phyloP scores from a whole-genome alignment of 495 filamentous ascomycete species.

The Penicillium turbatum region DNA sequence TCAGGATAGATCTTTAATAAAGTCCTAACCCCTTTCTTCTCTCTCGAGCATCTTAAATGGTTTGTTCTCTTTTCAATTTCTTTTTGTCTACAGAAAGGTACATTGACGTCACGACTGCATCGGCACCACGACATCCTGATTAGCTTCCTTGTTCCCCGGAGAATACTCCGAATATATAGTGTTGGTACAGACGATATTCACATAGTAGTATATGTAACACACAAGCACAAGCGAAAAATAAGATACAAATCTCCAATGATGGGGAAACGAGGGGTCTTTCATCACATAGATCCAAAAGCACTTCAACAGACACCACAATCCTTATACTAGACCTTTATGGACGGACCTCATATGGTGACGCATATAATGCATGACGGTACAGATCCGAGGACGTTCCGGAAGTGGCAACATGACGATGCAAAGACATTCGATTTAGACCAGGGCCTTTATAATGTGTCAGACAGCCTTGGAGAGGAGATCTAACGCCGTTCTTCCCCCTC shows the following conservation, averaged over 20 bases:
- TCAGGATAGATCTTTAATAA: too few relatives aligned
- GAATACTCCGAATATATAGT: background rate
- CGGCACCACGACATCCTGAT: background rate
- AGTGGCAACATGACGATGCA: slow-evolving; percentile 15
- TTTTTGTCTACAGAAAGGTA: too few relatives aligned
- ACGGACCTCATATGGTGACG: background rate
- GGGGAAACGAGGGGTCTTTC: too few relatives aligned
- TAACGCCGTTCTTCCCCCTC: background rate
- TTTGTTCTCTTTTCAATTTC: too few relatives aligned
- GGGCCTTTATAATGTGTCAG: background rate
- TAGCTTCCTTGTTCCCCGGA: background rate
- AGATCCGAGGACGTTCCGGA: background rate
- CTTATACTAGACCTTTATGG: too few relatives aligned
- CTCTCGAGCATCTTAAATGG: too few relatives aligned
- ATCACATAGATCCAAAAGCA: too few relatives aligned
- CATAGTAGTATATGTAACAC: background rate
- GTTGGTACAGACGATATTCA: too few relatives aligned
- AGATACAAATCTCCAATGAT: too few relatives aligned
- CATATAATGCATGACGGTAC: slow-evolving; percentile 11
- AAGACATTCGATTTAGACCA: background rate
- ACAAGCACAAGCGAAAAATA: too few relatives aligned
- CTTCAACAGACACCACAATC: too few relatives aligned
- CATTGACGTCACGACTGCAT: slow-evolving; percentile 22
- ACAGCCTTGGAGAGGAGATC: background rate
- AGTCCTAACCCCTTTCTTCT: too few relatives aligned